Percentiles rank a stretch among this genome's conserved stretches.
phyloP scores from a whole-genome alignment of 2,329 filamentous ascomycete genomes.

The Exophiala sp. region DNA sequence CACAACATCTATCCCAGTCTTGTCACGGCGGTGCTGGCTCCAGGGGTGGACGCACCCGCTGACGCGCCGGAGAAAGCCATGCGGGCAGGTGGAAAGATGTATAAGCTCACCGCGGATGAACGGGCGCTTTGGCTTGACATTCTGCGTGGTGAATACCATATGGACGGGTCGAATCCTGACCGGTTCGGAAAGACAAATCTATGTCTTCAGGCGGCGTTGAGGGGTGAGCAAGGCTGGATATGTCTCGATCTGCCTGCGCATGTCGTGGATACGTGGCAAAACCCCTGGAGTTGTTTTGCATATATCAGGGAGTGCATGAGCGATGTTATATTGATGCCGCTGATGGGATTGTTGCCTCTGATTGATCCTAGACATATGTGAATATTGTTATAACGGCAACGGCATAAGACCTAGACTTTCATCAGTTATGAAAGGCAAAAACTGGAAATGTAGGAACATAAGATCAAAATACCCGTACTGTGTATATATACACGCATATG shows the following conservation, averaged over 20 bases:
- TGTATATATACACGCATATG: too few relatives aligned
- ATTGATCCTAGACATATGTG: too few relatives aligned
- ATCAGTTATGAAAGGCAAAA: too few relatives aligned
- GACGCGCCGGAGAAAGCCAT: slow-evolving; percentile 22
- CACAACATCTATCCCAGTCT: slow-evolving; percentile 16
- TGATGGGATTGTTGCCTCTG: slow-evolving; percentile 19
- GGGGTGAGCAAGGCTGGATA: slow-evolving; percentile 22
- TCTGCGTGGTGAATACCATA: slow-evolving; percentile 22
- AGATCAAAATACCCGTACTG: too few relatives aligned
- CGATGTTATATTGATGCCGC: slow-evolving; percentile 25
- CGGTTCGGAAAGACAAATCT: slow-evolving; percentile 28
- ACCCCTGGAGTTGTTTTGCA: slow-evolving; percentile 27
- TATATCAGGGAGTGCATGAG: slow-evolving; percentile 28
- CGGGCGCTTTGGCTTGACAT: slow-evolving; percentile 22
- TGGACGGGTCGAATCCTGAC: slow-evolving; percentile 25
- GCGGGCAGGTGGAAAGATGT: slow-evolving; percentile 19
- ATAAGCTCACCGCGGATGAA: slow-evolving; percentile 19
- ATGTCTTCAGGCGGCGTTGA: slow-evolving; percentile 23
- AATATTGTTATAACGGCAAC: too few relatives aligned
- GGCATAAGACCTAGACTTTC: too few relatives aligned
- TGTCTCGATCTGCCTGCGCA: slow-evolving; percentile 25
- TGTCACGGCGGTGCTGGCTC: slow-evolving; percentile 25
- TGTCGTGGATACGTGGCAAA: slow-evolving; percentile 28
- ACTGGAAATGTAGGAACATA: too few relatives aligned
- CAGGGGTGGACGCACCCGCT: slow-evolving; percentile 26